Base-by-base conservation (phyloP, 1,284 basidiomycete species). In the Trichosporon ovoides region DNA sequence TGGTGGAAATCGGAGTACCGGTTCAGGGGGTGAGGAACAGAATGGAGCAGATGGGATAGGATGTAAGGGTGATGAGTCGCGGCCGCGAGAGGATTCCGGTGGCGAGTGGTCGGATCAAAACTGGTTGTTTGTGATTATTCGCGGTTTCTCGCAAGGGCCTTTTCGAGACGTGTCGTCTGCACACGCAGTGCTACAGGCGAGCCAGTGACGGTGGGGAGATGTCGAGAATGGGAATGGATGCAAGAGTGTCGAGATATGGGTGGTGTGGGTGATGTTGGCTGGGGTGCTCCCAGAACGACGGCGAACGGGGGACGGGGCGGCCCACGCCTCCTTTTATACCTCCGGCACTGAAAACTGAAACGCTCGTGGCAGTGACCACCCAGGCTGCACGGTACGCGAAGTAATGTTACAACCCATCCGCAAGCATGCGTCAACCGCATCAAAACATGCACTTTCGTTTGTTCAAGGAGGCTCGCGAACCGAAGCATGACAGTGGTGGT, bases 121-220 rank as follows among this genome's bases (percentile, higher is more conserved):
- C 24, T n/a, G 50, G n/a, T 52, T 49, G 22, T 28, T 55, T 55
- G 43, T 28, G n/a, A 48, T 48, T 24, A 48, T 49, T 55, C 36
- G 49, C 54, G 54, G 54, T 7, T 31, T 28, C 19, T 9, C 24
- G 46, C 54, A 46, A 56, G 38, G 40, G 33, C 34, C 24, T 28
- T 22, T 24, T 22, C 43, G 43, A 22, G 28, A 22, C 43, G 43
- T 24, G 43, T 48, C 43, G 22, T 48, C 43, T 28, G 10, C 24
- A 48, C 43, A 28, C 24, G 43, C n/a, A 18, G 43, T 48, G 43
- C 24, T 22, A 48, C 43, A 22, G 43, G 28, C 22, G 43, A 22
- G 43, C 43, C 43, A 48, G 43, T 28, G n/a, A 24, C 43, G 43
- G 28, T 48, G 22, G 28, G 28, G 28, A 28, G 28, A 28, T 11